phyloP scores from a whole-genome alignment of 2,329 filamentous ascomycete species.

The Nannizzia gypsea region DNA sequence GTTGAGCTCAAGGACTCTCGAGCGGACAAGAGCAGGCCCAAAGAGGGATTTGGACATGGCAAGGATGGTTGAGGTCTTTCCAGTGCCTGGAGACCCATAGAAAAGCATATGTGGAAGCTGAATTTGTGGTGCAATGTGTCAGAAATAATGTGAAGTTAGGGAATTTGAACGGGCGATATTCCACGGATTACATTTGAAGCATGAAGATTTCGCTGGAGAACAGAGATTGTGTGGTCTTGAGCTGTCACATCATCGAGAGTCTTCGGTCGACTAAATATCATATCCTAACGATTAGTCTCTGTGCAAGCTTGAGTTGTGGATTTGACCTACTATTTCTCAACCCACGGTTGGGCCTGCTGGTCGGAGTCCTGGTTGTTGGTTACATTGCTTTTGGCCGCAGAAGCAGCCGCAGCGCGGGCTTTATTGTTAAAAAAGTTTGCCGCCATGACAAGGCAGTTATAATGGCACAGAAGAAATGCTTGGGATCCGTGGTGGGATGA shows the following conservation, averaged over 20 bases:
- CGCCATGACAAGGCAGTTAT: conserved; percentile 37
- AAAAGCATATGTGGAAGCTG: conserved; percentile 97
- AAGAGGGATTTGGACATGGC: conserved; percentile 96
- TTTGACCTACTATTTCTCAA: conserved; percentile 80
- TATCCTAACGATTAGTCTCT: conserved; percentile 4
- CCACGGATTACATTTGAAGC: conserved; percentile 62
- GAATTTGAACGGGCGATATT: background rate
- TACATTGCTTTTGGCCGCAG: conserved; percentile 52
- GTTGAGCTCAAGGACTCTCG: conserved; percentile 95
- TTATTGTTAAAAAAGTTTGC: conserved; percentile 93
- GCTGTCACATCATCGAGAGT: conserved; percentile 88
- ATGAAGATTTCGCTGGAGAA: conserved; percentile 84
- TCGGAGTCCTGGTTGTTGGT: conserved; percentile 46
- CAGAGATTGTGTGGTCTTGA: conserved; percentile 91
- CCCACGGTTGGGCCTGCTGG: conserved; percentile 75
- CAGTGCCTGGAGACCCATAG: conserved; percentile 93
- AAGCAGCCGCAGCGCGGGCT: conserved; percentile 64
- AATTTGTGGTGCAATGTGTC: conserved; percentile 14
- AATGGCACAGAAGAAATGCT: background rate
- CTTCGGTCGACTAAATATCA: conserved; percentile 63
- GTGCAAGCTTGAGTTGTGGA: background rate
- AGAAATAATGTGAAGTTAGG: background rate
- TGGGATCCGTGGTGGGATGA: background rate
- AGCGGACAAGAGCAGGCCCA: conserved; percentile 83
- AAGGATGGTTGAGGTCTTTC: conserved; percentile 95